These are phyloP conservation scores for Penium margaritaceum DNA, from an alignment of 139 green algal genomes.

Conservation along the genomic window DNA sequence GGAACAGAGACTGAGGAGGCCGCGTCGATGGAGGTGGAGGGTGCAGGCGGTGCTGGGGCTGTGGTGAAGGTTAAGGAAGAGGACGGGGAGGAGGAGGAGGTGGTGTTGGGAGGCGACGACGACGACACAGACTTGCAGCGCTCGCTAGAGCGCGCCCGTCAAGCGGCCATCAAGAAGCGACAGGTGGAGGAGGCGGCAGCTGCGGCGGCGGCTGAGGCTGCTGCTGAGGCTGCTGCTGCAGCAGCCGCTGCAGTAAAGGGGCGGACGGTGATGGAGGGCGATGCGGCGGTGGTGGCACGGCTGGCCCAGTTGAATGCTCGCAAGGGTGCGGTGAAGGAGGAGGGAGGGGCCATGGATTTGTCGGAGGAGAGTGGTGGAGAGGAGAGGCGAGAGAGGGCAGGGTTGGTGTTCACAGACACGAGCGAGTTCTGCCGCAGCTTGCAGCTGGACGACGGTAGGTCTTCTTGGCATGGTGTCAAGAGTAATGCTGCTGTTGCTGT, in stretches of 20 bases:
- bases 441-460: conserved; percentile 38
- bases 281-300: not conserved
- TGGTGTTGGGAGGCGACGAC: conserved; percentile 39
- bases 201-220: not conserved
- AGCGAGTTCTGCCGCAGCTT: conserved; percentile 75
- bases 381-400: conserved; percentile 10
- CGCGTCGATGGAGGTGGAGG: conserved; percentile 19
- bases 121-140: conserved; percentile 47
- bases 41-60: conserved; percentile 52
- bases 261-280: not conserved
- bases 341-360: no score
- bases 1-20: no score
- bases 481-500: no score
- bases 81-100: conserved; percentile 53
- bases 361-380: not conserved
- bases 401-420: conserved; percentile 67
- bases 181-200: conserved; percentile 10
- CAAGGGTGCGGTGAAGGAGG: not conserved
- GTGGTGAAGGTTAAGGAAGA: conserved; percentile 31
- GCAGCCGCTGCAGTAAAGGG: not conserved
- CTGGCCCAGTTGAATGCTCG: not conserved
- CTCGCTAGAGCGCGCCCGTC: conserved; percentile 32
- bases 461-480: no score
- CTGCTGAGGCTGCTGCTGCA: not conserved
- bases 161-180: conserved; percentile 32